Base-by-base conservation (phyloP, 1,139 yeast species). In the Hanseniaspora uvarum region DNA sequence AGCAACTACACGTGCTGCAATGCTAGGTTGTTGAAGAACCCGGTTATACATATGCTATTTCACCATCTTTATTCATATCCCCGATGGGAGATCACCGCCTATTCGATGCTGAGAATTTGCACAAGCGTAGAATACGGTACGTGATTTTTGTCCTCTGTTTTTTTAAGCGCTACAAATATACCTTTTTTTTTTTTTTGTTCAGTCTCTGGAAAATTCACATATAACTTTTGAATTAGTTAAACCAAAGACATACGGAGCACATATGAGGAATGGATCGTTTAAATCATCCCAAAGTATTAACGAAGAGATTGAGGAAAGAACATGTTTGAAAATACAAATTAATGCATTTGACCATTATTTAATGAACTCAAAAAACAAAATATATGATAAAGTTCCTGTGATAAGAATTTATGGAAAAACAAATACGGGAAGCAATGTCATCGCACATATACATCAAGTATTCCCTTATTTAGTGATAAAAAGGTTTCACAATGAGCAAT, bases 371-470 rank as follows among this genome's bases (percentile, higher is more conserved):
- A 54, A 48, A 59, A 68, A 60, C 47, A 69, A 5, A 11, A 28
- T 58, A 56, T 63, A 31, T 67, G 62, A 52, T 61, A 78, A 75
- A 46, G 89, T 84, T 0, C 97, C 97, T 0, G 71, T 87, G 0
- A 70, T 88, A 1, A 70, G 98, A 50, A 69, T 92, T 0, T 92
- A 81, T 66, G 96, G 96, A 0, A 74, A 79, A 14, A 59, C 80
- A 0, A 72, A 72, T 0, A 70, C 76, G 0, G 85, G 83, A 0
- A 78, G 77, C 59, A 75, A 76, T 26, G 71, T 76, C 21, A 63
- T 79, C 16, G 73, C 85, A 1, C 96, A 92, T 65, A 71, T 94
- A 11, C 97, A 89, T 68, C 92, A 94, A 53, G 78, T 78, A 24
- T 86, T 74, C 59, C 98, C 97, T 0, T 92, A 92, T 63, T 61